Evolutionary conservation across 441 rosid species (phyloP).

Genomic region (Euphorbia corollata): DNA sequence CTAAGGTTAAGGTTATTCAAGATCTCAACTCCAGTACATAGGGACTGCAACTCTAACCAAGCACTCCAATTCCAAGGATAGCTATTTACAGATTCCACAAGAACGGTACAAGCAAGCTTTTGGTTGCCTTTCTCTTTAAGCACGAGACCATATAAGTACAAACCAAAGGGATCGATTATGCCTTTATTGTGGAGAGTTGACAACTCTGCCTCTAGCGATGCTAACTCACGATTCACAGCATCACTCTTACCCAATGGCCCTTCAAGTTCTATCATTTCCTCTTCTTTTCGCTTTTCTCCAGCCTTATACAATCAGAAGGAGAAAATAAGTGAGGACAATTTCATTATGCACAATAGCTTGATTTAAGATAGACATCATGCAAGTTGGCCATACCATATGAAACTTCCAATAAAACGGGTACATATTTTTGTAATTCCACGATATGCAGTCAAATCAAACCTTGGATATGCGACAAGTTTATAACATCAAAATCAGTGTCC

Average conservation of each 20-base stretch:
- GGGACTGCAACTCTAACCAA: constrained; percentile 80
- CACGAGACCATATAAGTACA: constrained; percentile 79
- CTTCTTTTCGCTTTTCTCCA: constrained; percentile 93
- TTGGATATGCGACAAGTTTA: background rate
- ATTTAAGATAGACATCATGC: background rate
- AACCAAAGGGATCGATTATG: constrained; percentile 70
- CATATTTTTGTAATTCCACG: background rate
- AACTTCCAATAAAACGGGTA: background rate
- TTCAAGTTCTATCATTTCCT: constrained; percentile 84
- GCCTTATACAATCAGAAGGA: constrained; percentile 40
- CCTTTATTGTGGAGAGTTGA: constrained; percentile 64
- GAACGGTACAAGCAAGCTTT: constrained; percentile 60
- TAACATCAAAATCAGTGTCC: background rate
- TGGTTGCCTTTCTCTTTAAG: constrained; percentile 86
- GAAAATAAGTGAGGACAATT: background rate
- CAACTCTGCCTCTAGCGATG: constrained; percentile 73
- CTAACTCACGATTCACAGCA: constrained; percentile 63
- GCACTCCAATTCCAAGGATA: constrained; percentile 99
- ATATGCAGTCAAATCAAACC: background rate
- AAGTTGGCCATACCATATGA: constrained; percentile 1
- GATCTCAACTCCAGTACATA: constrained; percentile 61
- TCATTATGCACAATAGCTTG: background rate
- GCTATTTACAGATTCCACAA: constrained; percentile 80
- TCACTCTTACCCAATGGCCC: constrained; percentile 78
- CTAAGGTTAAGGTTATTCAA: constrained; percentile 61